phyloP scores from a whole-genome alignment of 495 filamentous ascomycete genomes.

The Penicillium subrubescens region DNA sequence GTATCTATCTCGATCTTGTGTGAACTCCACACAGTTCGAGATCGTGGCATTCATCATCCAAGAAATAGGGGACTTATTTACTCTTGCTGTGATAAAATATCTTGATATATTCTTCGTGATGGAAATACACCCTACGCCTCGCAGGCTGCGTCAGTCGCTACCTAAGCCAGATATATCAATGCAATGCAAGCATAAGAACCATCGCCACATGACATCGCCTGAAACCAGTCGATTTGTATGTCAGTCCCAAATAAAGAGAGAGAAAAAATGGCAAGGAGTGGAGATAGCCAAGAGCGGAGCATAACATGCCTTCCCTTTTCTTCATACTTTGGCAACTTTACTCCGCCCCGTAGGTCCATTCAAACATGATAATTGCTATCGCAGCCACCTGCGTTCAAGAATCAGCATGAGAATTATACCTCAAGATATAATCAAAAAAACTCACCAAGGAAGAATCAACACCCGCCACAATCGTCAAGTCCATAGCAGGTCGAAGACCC shows the following conservation, averaged over 20 bases:
- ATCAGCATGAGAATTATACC: neutral
- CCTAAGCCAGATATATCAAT: neutral
- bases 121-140: neutral
- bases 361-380: slow-evolving; percentile 16
- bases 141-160: neutral
- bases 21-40: too few species aligned
- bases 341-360: slow-evolving; percentile 16
- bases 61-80: too few species aligned
- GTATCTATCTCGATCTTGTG: too few species aligned
- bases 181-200: neutral
- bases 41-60: too few species aligned
- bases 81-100: too few species aligned
- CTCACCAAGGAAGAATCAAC: slow-evolving; percentile 32
- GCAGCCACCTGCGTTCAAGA: slow-evolving; percentile 9
- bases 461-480: slow-evolving; percentile 23
- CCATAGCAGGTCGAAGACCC: slow-evolving; percentile 24
- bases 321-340: neutral
- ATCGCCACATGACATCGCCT: neutral
- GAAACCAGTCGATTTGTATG: neutral
- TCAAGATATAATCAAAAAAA: neutral
- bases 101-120: neutral
- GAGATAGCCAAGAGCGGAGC: neutral
- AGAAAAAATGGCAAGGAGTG: neutral
- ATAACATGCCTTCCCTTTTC: neutral
- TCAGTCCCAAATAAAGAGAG: neutral